Conservation (phyloP, 495 filamentous ascomycete genomes). For the Xylaria sp. region DNA sequence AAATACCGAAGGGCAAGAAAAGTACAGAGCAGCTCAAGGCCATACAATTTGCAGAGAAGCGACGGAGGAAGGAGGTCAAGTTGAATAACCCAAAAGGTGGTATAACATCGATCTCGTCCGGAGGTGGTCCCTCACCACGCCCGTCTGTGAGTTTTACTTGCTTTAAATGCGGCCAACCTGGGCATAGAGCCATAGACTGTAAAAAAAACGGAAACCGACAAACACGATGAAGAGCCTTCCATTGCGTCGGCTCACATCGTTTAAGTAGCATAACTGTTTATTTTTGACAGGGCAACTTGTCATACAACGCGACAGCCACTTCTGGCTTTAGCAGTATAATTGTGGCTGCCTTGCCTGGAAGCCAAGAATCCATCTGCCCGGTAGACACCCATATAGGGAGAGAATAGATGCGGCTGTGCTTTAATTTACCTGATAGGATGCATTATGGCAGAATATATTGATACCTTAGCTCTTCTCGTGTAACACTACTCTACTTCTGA, state of each 20-base stretch:
- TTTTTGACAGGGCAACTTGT: neutral
- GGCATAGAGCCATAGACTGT: constrained; percentile 39
- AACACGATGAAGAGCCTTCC: constrained; percentile 31
- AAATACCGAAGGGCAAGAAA: constrained; percentile 32
- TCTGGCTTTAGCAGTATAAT: neutral
- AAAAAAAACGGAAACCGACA: constrained; percentile 31
- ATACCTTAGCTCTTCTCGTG: neutral
- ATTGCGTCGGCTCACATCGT: constrained; percentile 12
- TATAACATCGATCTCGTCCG: constrained; percentile 40
- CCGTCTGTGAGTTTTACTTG: constrained; percentile 33
- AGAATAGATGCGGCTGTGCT: neutral
- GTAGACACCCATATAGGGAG: neutral
- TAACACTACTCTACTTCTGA: neutral
- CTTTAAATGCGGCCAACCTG: constrained; percentile 39
- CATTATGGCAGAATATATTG: neutral
- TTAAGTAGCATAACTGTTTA: constrained; percentile 1
- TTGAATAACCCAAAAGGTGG: constrained; percentile 56
- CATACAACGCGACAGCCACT: neutral
- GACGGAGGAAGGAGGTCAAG: constrained; percentile 65
- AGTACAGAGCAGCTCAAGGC: constrained; percentile 51
- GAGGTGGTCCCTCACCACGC: constrained; percentile 32
- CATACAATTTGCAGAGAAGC: constrained; percentile 55
- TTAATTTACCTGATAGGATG: neutral
- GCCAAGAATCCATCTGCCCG: neutral
- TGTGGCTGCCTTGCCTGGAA: neutral